phyloP scores from a whole-genome alignment of 768 basidiomycete species.

The Rhizopogon rudus region DNA sequence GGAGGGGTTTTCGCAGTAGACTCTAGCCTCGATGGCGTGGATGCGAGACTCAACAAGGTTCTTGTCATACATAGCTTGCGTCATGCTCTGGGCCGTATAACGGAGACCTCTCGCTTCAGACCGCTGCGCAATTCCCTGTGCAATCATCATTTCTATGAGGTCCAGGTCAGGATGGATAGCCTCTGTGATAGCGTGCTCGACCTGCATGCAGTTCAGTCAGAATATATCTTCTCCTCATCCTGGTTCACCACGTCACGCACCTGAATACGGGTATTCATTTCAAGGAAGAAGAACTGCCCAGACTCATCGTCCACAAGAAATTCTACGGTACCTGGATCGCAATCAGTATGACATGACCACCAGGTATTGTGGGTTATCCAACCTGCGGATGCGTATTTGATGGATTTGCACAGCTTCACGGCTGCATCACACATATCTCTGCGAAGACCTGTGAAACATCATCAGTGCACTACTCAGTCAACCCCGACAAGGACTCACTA shows the following conservation, averaged over 20 bases:
- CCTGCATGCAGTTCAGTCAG: constrained; percentile 26
- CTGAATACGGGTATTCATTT: constrained; percentile 69
- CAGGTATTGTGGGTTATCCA: background rate
- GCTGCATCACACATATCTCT: constrained; percentile 51
- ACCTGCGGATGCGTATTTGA: constrained; percentile 60
- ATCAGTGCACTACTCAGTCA: background rate
- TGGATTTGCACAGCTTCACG: constrained; percentile 38
- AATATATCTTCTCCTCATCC: background rate
- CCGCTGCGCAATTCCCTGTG: constrained; percentile 43
- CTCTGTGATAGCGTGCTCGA: constrained; percentile 68
- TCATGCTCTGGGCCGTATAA: constrained; percentile 23
- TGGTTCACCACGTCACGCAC: constrained; percentile 17
- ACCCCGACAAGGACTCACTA: constrained; percentile 26
- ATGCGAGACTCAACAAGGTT: constrained; percentile 10
- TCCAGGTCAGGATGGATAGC: constrained; percentile 50
- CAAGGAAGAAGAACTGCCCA: constrained; percentile 58
- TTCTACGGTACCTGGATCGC: constrained; percentile 55
- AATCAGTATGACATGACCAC: background rate
- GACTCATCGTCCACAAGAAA: constrained; percentile 55
- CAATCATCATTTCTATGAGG: constrained; percentile 60
- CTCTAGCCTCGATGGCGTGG: constrained; percentile 51
- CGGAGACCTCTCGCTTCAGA: constrained; percentile 9
- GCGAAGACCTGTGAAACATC: constrained; percentile 31
- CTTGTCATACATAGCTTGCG: constrained; percentile 33
- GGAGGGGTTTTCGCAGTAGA: constrained; percentile 61